Conservation (phyloP, 1,139 yeast species). For the Torulaspora pretoriensis region DNA sequence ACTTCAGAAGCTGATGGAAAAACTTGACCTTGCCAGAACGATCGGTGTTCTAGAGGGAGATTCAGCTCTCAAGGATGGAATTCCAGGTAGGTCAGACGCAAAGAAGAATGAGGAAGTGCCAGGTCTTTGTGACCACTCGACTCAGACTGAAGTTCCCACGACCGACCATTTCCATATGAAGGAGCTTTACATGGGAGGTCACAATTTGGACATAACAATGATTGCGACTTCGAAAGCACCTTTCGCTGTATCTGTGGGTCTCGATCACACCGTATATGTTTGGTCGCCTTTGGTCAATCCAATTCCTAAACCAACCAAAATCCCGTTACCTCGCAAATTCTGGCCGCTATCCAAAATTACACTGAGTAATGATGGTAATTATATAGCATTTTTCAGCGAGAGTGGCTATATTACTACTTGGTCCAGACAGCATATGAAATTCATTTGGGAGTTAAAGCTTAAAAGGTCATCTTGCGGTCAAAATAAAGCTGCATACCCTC, state of each 20-base stretch:
- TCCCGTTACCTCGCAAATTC: constrained; percentile 44
- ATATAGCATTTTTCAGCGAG: constrained; percentile 54
- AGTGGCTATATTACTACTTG: constrained; percentile 53
- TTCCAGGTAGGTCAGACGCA: constrained; percentile 1
- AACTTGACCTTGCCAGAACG: constrained; percentile 10
- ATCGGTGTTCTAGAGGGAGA: not conserved
- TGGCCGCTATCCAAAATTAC: constrained; percentile 68
- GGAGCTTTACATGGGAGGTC: constrained; percentile 52
- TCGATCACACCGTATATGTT: constrained; percentile 65
- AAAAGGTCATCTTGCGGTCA: constrained; percentile 33
- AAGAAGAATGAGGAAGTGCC: constrained; percentile 4
- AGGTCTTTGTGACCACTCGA: not conserved
- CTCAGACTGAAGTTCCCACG: not conserved
- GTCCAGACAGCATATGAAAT: constrained; percentile 50
- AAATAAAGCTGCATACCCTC: constrained; percentile 36
- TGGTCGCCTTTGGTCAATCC: constrained; percentile 67
- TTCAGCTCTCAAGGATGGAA: not conserved
- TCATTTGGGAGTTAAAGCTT: constrained; percentile 44
- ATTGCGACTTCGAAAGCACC: constrained; percentile 54
- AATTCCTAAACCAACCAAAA: constrained; percentile 43
- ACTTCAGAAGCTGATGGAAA: constrained; percentile 30
- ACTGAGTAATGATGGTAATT: constrained; percentile 58
- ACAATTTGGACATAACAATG: constrained; percentile 58
- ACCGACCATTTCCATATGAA: constrained; percentile 40
- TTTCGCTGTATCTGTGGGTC: constrained; percentile 62